Evolutionary conservation across 2,329 filamentous ascomycete genomes (phyloP).

Genomic region (Periconia macrospinosa): DNA sequence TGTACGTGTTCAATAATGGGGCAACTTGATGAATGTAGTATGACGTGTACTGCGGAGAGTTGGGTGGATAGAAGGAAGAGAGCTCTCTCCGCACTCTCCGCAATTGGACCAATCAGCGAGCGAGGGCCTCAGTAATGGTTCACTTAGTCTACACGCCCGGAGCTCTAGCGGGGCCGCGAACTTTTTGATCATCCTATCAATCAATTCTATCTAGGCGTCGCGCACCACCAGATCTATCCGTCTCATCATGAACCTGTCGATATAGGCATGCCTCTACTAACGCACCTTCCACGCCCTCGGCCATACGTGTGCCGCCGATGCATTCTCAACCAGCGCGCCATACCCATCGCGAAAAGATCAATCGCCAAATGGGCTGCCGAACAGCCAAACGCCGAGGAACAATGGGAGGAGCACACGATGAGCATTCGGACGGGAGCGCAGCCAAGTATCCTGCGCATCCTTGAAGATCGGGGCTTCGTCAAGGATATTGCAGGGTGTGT

Average conservation of each 20-base stretch:
- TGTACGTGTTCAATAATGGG: neutral
- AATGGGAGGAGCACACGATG: constrained; percentile 32
- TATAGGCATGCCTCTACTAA: constrained; percentile 31
- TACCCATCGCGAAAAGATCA: constrained; percentile 18
- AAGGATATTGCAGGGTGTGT: constrained; percentile 74
- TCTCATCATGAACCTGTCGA: neutral
- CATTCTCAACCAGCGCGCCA: constrained; percentile 21
- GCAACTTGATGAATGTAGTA: neutral
- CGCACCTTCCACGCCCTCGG: constrained; percentile 29
- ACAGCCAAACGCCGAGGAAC: constrained; percentile 15
- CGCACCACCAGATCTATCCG: neutral
- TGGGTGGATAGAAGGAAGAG: neutral
- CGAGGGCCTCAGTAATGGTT: too few relatives aligned
- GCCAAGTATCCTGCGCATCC: constrained; percentile 59
- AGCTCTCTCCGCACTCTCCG: neutral
- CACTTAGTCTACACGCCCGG: too few relatives aligned
- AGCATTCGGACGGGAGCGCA: constrained; percentile 31
- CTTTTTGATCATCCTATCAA: constrained; percentile 15
- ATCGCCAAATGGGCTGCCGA: constrained; percentile 24
- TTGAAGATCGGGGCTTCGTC: constrained; percentile 73
- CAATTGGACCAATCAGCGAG: constrained; percentile 6
- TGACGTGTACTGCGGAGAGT: constrained; percentile 8
- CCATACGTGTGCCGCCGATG: constrained; percentile 32
- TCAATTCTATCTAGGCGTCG: too few relatives aligned
- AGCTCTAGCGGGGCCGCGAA: constrained; percentile 15